phyloP scores from a whole-genome alignment of 2,329 filamentous ascomycete species.

The Aspergillus melleus region DNA sequence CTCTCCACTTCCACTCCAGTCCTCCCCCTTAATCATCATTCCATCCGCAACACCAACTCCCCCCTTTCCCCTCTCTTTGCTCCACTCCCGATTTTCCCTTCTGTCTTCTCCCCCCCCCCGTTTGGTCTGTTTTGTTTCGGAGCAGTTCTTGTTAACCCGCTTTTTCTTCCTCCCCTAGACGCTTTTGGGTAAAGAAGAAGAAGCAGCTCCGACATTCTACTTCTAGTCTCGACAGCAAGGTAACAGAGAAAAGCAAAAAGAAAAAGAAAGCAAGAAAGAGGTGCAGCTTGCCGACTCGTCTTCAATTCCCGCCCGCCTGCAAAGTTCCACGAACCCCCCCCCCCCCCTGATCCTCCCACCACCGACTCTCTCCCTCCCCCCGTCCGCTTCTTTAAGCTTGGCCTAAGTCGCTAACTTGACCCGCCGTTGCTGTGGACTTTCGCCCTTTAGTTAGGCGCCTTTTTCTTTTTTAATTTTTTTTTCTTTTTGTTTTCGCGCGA shows the following conservation, averaged over 20 bases:
- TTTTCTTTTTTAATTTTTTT: not conserved
- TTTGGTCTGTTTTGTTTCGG: not conserved
- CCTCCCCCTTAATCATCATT: slow-evolving; percentile 8
- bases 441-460: slow-evolving; percentile 24
- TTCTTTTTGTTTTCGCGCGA: slow-evolving; percentile 19
- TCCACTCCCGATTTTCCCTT: not conserved
- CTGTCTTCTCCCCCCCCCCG: not conserved
- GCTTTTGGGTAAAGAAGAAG: not conserved
- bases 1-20: not conserved
- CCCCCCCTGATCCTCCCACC: slow-evolving; percentile 20
- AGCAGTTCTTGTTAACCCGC: not conserved
- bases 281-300: not conserved
- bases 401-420: slow-evolving; percentile 25
- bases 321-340: slow-evolving; percentile 17
- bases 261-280: not conserved
- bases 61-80: slow-evolving; percentile 2
- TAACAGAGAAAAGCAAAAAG: not conserved
- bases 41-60: not conserved
- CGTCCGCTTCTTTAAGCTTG: slow-evolving; percentile 29
- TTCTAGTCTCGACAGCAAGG: slow-evolving; percentile 1
- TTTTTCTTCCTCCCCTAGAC: not conserved
- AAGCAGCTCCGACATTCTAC: not conserved
- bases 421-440: slow-evolving; percentile 27
- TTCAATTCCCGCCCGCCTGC: slow-evolving; percentile 8
- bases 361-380: slow-evolving; percentile 2